phyloP scores from a whole-genome alignment of 768 basidiomycete genomes.

The Xanthoconium stramineum region DNA sequence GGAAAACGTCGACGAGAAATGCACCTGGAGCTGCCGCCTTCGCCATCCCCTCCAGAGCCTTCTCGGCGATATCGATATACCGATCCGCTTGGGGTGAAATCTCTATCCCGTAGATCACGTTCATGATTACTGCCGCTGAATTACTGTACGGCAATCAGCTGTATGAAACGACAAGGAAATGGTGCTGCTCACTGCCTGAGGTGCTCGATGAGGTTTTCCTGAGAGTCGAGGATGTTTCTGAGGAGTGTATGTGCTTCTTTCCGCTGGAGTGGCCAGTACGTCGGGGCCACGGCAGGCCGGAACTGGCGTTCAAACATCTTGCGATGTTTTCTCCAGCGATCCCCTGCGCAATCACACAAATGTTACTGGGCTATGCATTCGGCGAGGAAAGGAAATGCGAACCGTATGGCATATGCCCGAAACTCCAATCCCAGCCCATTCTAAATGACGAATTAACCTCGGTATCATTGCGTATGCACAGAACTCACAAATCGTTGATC shows the following conservation, averaged over 20 bases:
- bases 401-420: slow-evolving; percentile 55
- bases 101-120: slow-evolving; percentile 48
- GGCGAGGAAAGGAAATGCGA: slow-evolving; percentile 4
- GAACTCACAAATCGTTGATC: slow-evolving; percentile 47
- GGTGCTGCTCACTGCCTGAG: slow-evolving; percentile 42
- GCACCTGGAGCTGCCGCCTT: slow-evolving; percentile 50
- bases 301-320: slow-evolving; percentile 53
- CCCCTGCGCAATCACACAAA: slow-evolving; percentile 33
- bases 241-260: slow-evolving; percentile 45
- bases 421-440: slow-evolving; percentile 48
- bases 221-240: slow-evolving; percentile 41
- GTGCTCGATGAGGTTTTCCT: slow-evolving; percentile 44
- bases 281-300: slow-evolving; percentile 39
- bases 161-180: not conserved
- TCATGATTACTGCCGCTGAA: slow-evolving; percentile 52
- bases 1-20: slow-evolving; percentile 50
- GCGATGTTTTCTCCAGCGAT: slow-evolving; percentile 50
- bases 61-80: slow-evolving; percentile 52
- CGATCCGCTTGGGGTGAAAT: slow-evolving; percentile 41
- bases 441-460: slow-evolving; percentile 29
- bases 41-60: slow-evolving; percentile 48
- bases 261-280: slow-evolving; percentile 44
- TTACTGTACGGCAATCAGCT: slow-evolving; percentile 33
- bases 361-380: not conserved
- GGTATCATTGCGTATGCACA: not conserved